Percentiles rank a stretch among this genome's conserved stretches.
Evolutionary conservation across 306 rosid species (phyloP).

Genomic region (Astragalus membranaceus): DNA sequence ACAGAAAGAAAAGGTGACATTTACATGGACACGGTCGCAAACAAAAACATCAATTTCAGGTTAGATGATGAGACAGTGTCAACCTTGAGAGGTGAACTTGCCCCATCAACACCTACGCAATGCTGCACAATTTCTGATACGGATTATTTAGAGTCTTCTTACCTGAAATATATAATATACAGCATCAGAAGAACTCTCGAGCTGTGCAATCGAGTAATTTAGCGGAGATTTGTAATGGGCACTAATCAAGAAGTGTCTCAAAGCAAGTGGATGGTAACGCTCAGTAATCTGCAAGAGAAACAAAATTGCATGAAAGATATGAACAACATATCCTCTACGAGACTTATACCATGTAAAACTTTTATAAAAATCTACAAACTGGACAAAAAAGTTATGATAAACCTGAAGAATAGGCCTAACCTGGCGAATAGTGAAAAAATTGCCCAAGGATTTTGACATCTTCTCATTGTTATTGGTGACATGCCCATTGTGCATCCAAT

Average conservation of each 20-base stretch:
- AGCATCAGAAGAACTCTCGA: constrained; percentile 83
- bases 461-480: constrained; percentile 87
- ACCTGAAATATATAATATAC: constrained; percentile 85
- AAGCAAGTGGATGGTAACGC: constrained; percentile 74
- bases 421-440: constrained; percentile 96
- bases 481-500: constrained; percentile 97
- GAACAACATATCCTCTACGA: constrained; percentile 1
- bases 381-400: background rate
- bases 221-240: constrained; percentile 89
- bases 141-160: constrained; percentile 8
- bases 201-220: constrained; percentile 62
- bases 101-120: constrained; percentile 4
- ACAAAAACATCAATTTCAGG: background rate
- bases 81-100: background rate
- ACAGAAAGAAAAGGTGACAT: background rate
- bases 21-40: background rate
- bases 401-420: constrained; percentile 23
- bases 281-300: constrained; percentile 55
- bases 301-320: background rate
- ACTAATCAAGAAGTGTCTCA: constrained; percentile 79
- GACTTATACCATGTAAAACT: constrained; percentile 15
- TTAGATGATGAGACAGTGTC: background rate
- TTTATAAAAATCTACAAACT: background rate
- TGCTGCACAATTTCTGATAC: constrained; percentile 10
- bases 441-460: constrained; percentile 93